Conservation (phyloP, 176 grass and related monocot genomes). For the Hsuehochloa calcarea region DNA sequence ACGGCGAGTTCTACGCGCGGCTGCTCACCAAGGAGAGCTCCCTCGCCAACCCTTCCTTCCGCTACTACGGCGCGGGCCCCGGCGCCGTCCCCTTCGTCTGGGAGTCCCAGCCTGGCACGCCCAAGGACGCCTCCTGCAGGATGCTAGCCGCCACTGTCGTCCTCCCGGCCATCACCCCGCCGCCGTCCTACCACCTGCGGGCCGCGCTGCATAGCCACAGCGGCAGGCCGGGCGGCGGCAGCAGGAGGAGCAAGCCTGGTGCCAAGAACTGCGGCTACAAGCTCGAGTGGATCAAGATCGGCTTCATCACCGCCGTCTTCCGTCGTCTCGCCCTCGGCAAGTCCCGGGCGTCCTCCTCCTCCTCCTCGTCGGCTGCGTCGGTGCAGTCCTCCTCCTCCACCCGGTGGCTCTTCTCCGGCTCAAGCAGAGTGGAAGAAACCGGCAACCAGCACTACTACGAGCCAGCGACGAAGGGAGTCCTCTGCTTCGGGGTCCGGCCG, state of each 20-base stretch:
- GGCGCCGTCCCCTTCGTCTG: slow-evolving; percentile 84
- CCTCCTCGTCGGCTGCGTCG: slow-evolving; percentile 16
- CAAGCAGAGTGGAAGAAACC: background rate
- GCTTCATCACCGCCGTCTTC: slow-evolving; percentile 49
- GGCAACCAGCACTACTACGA: background rate
- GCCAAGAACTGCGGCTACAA: slow-evolving; percentile 20
- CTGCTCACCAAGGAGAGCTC: slow-evolving; percentile 81
- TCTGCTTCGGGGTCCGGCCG: slow-evolving; percentile 24
- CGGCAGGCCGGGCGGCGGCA: background rate
- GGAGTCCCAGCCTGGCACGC: slow-evolving; percentile 88
- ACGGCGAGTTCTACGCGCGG: slow-evolving; percentile 87
- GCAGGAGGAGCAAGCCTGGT: background rate
- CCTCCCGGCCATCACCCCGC: slow-evolving; percentile 59
- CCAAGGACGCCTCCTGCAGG: slow-evolving; percentile 51
- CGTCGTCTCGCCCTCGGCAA: slow-evolving; percentile 33
- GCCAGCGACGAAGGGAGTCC: background rate
- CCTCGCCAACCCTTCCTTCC: slow-evolving; percentile 70
- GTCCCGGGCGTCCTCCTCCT: background rate
- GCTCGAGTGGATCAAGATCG: slow-evolving; percentile 41
- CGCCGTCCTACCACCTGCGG: slow-evolving; percentile 56
- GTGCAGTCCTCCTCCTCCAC: slow-evolving; percentile 44
- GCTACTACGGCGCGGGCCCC: slow-evolving; percentile 79
- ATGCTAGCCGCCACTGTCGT: background rate
- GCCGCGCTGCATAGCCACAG: background rate
- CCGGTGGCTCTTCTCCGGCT: slow-evolving; percentile 50